Conservation (phyloP, 2,329 filamentous ascomycete species). For the Septoria linicola region DNA sequence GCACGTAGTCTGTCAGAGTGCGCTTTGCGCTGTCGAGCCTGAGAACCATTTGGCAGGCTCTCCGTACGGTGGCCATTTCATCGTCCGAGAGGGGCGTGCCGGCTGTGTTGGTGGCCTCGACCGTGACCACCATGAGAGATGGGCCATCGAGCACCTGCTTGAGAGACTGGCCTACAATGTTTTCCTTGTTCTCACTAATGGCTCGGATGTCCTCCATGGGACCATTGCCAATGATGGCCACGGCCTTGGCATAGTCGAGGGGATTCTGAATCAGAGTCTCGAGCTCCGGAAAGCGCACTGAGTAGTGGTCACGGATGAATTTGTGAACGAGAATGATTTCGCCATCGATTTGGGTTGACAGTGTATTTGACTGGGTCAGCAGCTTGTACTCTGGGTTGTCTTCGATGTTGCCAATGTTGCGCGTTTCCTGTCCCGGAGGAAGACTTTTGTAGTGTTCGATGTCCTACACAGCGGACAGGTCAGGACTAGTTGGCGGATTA, state of each 20-base stretch:
- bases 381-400: slow-evolving; percentile 90
- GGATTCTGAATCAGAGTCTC: slow-evolving; percentile 88
- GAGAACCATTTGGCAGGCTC: slow-evolving; percentile 85
- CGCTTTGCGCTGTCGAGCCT: slow-evolving; percentile 82
- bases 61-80: slow-evolving; percentile 71
- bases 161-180: slow-evolving; percentile 72
- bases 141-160: slow-evolving; percentile 82
- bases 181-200: slow-evolving; percentile 73
- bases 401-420: slow-evolving; percentile 77
- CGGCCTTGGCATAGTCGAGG: slow-evolving; percentile 91
- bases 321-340: slow-evolving; percentile 94
- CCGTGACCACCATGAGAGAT: slow-evolving; percentile 90
- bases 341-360: slow-evolving; percentile 89
- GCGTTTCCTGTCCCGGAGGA: slow-evolving; percentile 62
- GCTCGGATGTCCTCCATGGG: slow-evolving; percentile 85
- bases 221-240: slow-evolving; percentile 88
- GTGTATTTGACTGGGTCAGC: slow-evolving; percentile 80
- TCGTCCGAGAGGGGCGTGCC: slow-evolving; percentile 73
- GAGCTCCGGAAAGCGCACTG: slow-evolving; percentile 85
- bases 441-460: slow-evolving; percentile 73
- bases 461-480: slow-evolving; percentile 67
- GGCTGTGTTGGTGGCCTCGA: slow-evolving; percentile 87
- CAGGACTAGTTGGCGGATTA: slow-evolving; percentile 66
- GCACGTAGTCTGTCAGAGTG: slow-evolving; percentile 86
- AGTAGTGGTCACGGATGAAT: slow-evolving; percentile 94